Base-by-base conservation (phyloP, 169 alveolate species). In the Plasmodium vinckei region DNA sequence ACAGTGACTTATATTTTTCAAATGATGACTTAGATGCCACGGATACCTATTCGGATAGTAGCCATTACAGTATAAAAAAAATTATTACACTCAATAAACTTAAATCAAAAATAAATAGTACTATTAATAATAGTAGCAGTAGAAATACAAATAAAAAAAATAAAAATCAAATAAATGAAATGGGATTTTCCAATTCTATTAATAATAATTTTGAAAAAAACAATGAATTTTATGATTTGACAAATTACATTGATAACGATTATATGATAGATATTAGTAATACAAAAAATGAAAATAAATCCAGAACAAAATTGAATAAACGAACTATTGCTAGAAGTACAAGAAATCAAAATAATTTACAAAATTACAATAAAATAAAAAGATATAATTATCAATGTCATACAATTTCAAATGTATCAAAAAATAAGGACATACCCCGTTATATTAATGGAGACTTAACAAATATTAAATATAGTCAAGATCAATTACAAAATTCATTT, bases 1-100 rank as follows among this genome's bases (percentile, higher is more conserved):
- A 77, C 9, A 63, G 88, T 23, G 88, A 77, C 65, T 21, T 77
- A 19, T 77, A 63, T 44, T 15, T 77, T 27, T 77, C 88, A 10
- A 46, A 77, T 44, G 88, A 77, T 42, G 88, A 77, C 7, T 9
- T 64, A 15, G 69, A 77, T 2, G 42, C 27, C 12, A 44, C 33
- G 33, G 13, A 12, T n/a, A 33, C 42, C 42, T 64, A 68, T 44
- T 77, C 88, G 0, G 60, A 27, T 42, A 77, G 88, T 15, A 63
- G 69, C 15, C 63, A 3, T 7, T 17, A 46, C 25, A 64, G 25
- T 33, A 63, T 15, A 9, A 7, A 42, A 51, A 77, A 77, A 9
- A 75, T 63, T 1, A 49, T 64, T 21, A 5, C 65, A 44, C 56
- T 77, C 27, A 77, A 77, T 47, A 49, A 51, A 33, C 39, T 77